Evolutionary conservation across 1,139 yeast genomes (phyloP).

Genomic region (Casaregolazyma suthepensis): DNA sequence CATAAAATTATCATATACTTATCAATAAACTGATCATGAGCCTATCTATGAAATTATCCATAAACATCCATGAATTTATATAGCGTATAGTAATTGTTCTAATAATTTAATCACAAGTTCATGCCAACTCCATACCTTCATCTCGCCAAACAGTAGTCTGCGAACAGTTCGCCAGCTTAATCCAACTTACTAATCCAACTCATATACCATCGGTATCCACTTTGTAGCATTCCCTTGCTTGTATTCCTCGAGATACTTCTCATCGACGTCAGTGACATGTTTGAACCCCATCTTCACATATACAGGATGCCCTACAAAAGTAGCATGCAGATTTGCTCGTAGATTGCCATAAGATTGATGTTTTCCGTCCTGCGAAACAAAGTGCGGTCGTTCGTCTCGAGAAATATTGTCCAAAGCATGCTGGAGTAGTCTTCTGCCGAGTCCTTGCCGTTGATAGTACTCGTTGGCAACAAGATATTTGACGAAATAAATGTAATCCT

Average conservation of each 20-base stretch:
- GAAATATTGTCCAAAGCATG: constrained; percentile 3
- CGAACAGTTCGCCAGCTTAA: too few species aligned
- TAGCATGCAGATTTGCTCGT: background rate
- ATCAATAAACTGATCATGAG: too few species aligned
- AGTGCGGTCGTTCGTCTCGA: background rate
- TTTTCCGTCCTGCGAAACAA: constrained; percentile 2
- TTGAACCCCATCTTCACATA: constrained; percentile 4
- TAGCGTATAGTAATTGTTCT: too few species aligned
- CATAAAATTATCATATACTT: too few species aligned
- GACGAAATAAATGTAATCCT: constrained; percentile 3
- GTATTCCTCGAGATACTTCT: background rate
- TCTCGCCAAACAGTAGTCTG: too few species aligned
- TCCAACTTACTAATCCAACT: background rate
- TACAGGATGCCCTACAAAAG: background rate
- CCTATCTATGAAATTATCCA: too few species aligned
- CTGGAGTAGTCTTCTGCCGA: constrained; percentile 1
- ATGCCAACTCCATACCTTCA: too few species aligned
- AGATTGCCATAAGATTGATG: constrained; percentile 1
- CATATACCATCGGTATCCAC: background rate
- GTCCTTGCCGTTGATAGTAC: constrained; percentile 5
- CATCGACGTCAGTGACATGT: background rate
- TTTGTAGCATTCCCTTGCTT: background rate
- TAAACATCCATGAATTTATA: too few species aligned
- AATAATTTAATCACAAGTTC: too few species aligned
- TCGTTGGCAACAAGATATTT: background rate